Conservation (phyloP, 768 basidiomycete species). For the Asterophora lycoperdoides region DNA sequence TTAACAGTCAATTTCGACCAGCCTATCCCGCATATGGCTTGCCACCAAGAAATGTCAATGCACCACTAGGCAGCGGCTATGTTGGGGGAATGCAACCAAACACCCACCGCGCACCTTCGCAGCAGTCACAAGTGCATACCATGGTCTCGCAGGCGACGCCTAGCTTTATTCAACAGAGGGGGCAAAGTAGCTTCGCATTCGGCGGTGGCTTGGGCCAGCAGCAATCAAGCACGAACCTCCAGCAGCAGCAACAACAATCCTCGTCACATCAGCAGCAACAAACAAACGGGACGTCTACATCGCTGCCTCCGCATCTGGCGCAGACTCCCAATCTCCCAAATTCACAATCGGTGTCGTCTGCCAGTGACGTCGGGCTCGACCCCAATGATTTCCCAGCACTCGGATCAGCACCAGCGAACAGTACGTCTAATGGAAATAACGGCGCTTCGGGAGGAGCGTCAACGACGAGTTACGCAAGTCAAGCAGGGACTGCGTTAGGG, state of each 20-base stretch:
- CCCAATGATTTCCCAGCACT: constrained; percentile 88
- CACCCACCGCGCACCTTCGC: constrained; percentile 55
- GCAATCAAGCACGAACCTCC: constrained; percentile 38
- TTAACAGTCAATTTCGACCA: constrained; percentile 62
- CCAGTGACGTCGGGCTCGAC: constrained; percentile 76
- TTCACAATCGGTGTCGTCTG: constrained; percentile 59
- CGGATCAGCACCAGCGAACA: constrained; percentile 54
- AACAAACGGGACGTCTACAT: constrained; percentile 47
- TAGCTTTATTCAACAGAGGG: constrained; percentile 59
- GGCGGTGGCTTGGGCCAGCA: constrained; percentile 52
- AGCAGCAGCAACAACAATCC: constrained; percentile 37
- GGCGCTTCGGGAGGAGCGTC: constrained; percentile 28
- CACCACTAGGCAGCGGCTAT: constrained; percentile 45
- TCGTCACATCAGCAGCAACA: constrained; percentile 52
- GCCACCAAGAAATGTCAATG: constrained; percentile 56
- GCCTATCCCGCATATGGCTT: constrained; percentile 51
- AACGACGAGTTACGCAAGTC: constrained; percentile 76
- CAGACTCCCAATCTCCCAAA: constrained; percentile 48
- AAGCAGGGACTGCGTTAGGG: constrained; percentile 64
- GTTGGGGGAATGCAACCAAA: constrained; percentile 55
- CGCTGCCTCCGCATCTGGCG: constrained; percentile 52
- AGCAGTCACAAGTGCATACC: constrained; percentile 49
- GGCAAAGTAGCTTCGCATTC: constrained; percentile 65
- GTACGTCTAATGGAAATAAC: constrained; percentile 35
- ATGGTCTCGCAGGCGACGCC: constrained; percentile 57